These are phyloP conservation scores for Pyrenophora tritici-repentis DNA, from an alignment of 2,329 filamentous ascomycete species.

Conservation along the genomic window DNA sequence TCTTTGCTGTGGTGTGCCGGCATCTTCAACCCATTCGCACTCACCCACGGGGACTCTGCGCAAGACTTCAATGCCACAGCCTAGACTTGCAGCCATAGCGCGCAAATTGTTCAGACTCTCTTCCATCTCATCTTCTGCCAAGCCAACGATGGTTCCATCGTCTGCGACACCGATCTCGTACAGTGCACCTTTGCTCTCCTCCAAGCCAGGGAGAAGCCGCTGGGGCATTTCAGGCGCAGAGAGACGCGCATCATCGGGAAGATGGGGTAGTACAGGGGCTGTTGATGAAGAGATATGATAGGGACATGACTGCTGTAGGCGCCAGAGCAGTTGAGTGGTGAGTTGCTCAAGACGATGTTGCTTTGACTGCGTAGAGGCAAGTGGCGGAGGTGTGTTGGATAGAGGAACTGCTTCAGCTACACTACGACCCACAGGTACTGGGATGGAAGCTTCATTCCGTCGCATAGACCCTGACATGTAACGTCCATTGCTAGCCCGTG, in stretches of 20 bases:
- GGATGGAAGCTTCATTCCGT: constrained; percentile 40
- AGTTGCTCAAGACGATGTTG: constrained; percentile 87
- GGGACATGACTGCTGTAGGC: constrained; percentile 90
- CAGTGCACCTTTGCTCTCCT: constrained; percentile 89
- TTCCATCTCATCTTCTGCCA: constrained; percentile 88
- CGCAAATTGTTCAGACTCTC: constrained; percentile 85
- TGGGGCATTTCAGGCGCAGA: constrained; percentile 59
- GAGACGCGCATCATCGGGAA: constrained; percentile 72
- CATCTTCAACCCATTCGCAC: constrained; percentile 71
- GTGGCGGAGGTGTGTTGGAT: constrained; percentile 45
- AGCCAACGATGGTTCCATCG: constrained; percentile 85
- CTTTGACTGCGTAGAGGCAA: constrained; percentile 68
- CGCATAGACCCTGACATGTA: constrained; percentile 60
- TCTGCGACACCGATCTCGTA: constrained; percentile 98
- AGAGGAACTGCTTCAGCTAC: constrained; percentile 38
- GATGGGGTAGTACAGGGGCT: constrained; percentile 73
- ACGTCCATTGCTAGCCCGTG: constrained; percentile 68
- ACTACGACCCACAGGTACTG: constrained; percentile 30
- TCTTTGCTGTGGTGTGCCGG: constrained; percentile 35
- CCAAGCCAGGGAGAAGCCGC: constrained; percentile 72
- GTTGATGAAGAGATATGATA: constrained; percentile 82
- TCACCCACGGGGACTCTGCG: constrained; percentile 83
- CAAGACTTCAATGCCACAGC: constrained; percentile 80
- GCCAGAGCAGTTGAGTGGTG: constrained; percentile 93
- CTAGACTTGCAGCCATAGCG: constrained; percentile 90